Evolutionary conservation across 2,329 filamentous ascomycete genomes (phyloP), one percentile per base, ranked within the genome.

Genomic region (Acrocalymma vagum): DNA sequence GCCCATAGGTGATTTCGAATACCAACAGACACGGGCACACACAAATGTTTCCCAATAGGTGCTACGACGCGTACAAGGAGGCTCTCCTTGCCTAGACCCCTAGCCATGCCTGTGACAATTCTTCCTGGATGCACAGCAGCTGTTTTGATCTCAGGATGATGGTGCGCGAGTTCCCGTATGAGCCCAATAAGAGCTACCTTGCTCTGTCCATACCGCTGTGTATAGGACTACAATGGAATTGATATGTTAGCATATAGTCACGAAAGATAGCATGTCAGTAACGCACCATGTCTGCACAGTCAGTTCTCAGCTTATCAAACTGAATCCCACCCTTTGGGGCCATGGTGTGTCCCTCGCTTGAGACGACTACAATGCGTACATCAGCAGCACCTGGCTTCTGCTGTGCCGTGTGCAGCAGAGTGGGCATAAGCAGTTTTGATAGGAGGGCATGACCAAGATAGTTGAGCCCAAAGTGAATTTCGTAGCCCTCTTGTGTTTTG

Each of bases 141-240:
- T 9, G 24, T 22, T 15, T 29, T 42, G 13, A 42, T 20, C 16
- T 33, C 24, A 10, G 38, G 32, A 17, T 42, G 29, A 6, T 22
- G 26, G 13, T 27, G 21, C 11, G 32, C 20, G 20, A 40, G 29
- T 17, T 47, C 20, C 9, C 60, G 49, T 0, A 70, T 57, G 45
- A 70, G 75, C 3, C 75, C 63, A 10, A 78, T 58, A 32, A 76
- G 74, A 11, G 75, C 75, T 4, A 78, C 63, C 49, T 78, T 78
- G 44, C 61, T 66, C 37, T 75, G 71, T 5, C 69, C 72, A 53
- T 78, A 78, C 8, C 28, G 28, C 24, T 48, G 40, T 14, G 39
- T 20, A 27, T 34, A 17, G 10, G 27, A 11, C 21, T 31, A 11
- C 13, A 13, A 24, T 33, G 25, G n/a, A 15, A 15, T 18, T 23